These are phyloP conservation scores for Myrica gale DNA, from an alignment of 306 rosid genomes.

Conservation along the genomic window DNA sequence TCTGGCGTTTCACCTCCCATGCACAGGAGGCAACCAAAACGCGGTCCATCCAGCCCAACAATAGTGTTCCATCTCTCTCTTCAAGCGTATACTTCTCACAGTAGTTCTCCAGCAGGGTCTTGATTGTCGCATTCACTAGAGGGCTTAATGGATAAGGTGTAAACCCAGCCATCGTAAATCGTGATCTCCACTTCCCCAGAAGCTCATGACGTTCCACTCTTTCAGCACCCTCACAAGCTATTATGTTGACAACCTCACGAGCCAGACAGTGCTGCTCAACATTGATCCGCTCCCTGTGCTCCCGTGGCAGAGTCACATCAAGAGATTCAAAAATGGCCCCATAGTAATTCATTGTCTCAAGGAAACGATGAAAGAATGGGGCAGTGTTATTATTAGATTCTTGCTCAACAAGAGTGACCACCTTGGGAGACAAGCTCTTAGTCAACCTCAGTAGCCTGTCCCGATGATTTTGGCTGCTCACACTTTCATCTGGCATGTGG, in stretches of 20 bases:
- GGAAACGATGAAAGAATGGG: slow-evolving; percentile 65
- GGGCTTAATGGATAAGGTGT: slow-evolving; percentile 68
- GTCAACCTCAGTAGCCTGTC: slow-evolving; percentile 60
- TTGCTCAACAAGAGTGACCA: slow-evolving; percentile 87
- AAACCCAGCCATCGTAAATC: slow-evolving; percentile 76
- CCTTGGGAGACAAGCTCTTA: slow-evolving; percentile 70
- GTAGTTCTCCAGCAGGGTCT: slow-evolving; percentile 61
- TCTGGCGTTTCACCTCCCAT: slow-evolving; percentile 61
- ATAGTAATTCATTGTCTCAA: slow-evolving; percentile 66
- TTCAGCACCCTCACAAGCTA: slow-evolving; percentile 86
- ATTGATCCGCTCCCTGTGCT: slow-evolving; percentile 65
- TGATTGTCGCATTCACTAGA: slow-evolving; percentile 57
- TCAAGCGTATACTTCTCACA: slow-evolving; percentile 66
- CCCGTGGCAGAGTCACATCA: slow-evolving; percentile 66
- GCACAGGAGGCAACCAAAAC: slow-evolving; percentile 66
- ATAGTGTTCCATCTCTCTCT: slow-evolving; percentile 71
- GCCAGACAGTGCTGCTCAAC: slow-evolving; percentile 94
- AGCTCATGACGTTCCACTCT: slow-evolving; percentile 87
- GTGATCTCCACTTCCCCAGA: slow-evolving; percentile 69
- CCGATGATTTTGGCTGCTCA: slow-evolving; percentile 55
- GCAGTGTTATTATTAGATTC: slow-evolving; percentile 65
- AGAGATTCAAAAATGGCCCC: slow-evolving; percentile 68
- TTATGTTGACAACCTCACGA: slow-evolving; percentile 72
- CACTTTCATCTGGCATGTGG: slow-evolving; percentile 80
- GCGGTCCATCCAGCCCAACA: slow-evolving; percentile 76